Evolutionary conservation across 2,329 filamentous ascomycete species (phyloP).

Genomic region (Xylariaceae sp.): DNA sequence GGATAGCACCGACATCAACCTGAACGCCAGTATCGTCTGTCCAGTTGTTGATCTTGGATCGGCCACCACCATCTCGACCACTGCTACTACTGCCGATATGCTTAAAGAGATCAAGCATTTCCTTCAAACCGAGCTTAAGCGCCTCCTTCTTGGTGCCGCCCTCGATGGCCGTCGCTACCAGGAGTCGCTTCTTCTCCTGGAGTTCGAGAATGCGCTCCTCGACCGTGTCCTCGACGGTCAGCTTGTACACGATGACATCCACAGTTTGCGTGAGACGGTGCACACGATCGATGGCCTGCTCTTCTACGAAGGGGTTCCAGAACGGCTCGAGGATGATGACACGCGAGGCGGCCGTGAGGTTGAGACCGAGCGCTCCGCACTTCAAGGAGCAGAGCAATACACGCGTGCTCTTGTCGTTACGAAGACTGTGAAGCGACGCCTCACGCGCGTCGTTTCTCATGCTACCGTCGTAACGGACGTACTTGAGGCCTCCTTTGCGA

Average conservation of each 20-base stretch:
- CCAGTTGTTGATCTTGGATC: neutral
- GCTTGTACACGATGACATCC: conserved; percentile 90
- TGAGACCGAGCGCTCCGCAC: conserved; percentile 87
- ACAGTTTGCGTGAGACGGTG: conserved; percentile 96
- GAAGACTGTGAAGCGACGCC: conserved; percentile 70
- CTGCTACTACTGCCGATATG: conserved; percentile 52
- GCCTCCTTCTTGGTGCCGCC: conserved; percentile 64
- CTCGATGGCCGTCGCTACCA: conserved; percentile 90
- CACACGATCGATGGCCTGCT: conserved; percentile 97
- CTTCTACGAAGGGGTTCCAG: conserved; percentile 99
- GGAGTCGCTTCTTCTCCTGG: conserved; percentile 85
- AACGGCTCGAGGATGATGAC: conserved; percentile 96
- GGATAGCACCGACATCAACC: neutral
- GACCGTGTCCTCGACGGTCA: conserved; percentile 80
- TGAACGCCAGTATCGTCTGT: neutral
- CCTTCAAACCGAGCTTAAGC: conserved; percentile 83
- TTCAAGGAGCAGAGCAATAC: conserved; percentile 90
- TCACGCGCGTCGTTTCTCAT: conserved; percentile 95
- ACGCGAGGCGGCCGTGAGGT: conserved; percentile 85
- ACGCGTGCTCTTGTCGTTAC: conserved; percentile 67
- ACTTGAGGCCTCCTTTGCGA: conserved; percentile 64
- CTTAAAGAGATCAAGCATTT: conserved; percentile 86
- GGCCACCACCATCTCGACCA: conserved; percentile 17
- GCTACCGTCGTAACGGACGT: conserved; percentile 85
- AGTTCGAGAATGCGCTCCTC: conserved; percentile 93